Conservation (phyloP, 495 filamentous ascomycete genomes). For the Talaromyces liani region DNA sequence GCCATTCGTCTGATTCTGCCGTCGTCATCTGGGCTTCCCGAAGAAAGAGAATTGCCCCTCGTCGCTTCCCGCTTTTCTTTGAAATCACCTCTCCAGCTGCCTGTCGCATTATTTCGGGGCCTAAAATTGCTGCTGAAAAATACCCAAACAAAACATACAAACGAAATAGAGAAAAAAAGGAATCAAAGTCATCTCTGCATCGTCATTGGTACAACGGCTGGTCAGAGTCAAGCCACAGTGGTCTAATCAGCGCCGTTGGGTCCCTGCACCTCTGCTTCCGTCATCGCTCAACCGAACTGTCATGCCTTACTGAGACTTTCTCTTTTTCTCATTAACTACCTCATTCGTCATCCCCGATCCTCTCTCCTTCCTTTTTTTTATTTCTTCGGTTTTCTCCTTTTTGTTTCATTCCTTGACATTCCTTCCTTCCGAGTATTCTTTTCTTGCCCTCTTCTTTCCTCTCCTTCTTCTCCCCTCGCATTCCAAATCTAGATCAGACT, state of each 20-base stretch:
- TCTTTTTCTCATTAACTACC: background rate
- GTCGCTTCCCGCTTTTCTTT: background rate
- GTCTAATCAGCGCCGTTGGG: background rate
- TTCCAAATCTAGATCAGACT: background rate
- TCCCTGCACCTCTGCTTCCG: background rate
- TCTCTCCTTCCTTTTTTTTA: background rate
- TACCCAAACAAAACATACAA: background rate
- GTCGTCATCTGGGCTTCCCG: background rate
- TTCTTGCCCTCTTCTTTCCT: slow-evolving; percentile 1
- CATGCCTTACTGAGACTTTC: background rate
- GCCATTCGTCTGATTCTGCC: background rate
- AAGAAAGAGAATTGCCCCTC: background rate
- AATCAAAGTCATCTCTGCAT: background rate
- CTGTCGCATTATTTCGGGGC: background rate
- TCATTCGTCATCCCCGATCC: background rate
- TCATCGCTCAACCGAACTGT: background rate
- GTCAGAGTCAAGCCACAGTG: slow-evolving; percentile 2
- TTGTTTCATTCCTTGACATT: background rate
- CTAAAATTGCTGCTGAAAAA: background rate
- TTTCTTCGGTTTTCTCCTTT: background rate
- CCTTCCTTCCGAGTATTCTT: background rate
- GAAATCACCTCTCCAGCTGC: background rate
- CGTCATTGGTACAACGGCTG: background rate
- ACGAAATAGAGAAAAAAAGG: background rate
- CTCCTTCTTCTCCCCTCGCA: background rate